phyloP scores from a whole-genome alignment of 129 eudicot species.

The Saussurea involucrata region DNA sequence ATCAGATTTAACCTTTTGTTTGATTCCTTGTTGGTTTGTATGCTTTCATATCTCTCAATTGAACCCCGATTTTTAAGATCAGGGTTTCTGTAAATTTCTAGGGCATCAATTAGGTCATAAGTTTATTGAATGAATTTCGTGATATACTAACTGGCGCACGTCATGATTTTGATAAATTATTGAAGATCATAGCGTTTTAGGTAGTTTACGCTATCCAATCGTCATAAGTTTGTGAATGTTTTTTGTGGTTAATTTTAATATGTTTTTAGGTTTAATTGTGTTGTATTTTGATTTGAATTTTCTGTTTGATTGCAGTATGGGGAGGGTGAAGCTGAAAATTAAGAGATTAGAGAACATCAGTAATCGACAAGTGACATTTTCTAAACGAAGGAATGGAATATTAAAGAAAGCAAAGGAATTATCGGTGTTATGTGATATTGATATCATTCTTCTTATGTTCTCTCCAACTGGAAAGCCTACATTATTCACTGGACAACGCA shows the following conservation, averaged over 20 bases:
- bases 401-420: constrained; percentile 85
- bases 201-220: not conserved
- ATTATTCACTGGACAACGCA: constrained; percentile 63
- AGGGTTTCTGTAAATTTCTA: constrained; percentile 15
- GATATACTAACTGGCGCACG: no score
- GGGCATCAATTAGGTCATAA: not conserved
- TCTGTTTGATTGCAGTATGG: constrained; percentile 62
- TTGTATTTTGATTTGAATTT: not conserved
- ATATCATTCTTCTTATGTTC: constrained; percentile 80
- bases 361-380: constrained; percentile 81
- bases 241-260: not conserved
- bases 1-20: not conserved
- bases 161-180: not conserved
- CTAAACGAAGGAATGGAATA: constrained; percentile 79
- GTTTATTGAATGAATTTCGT: not conserved
- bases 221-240: not conserved
- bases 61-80: constrained; percentile 1
- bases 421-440: constrained; percentile 84
- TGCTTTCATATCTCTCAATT: not conserved
- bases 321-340: constrained; percentile 94
- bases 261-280: not conserved
- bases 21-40: not conserved
- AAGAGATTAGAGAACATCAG: constrained; percentile 79
- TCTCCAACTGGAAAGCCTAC: constrained; percentile 93
- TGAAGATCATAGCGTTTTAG: not conserved